These are phyloP conservation scores for Wickerhamomyces hampshirensis DNA, from an alignment of 805 yeast species.

Conservation along the genomic window DNA sequence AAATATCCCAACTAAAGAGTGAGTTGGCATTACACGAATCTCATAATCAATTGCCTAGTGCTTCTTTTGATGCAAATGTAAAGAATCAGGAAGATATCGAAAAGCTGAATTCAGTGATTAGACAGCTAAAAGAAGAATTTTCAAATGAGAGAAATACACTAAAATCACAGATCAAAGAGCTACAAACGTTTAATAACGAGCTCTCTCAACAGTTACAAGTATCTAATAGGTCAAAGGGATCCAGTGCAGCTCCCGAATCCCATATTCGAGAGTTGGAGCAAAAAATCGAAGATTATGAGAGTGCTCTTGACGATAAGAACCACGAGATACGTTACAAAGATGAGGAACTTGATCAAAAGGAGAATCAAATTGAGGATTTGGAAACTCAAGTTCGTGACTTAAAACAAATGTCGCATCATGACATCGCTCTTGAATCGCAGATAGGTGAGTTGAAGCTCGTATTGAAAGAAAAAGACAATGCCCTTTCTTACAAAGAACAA, in stretches of 20 bases:
- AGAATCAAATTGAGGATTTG: constrained; percentile 14
- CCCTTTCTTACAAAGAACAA: constrained; percentile 11
- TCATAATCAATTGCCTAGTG: neutral
- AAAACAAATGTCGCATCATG: constrained; percentile 10
- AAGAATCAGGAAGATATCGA: constrained; percentile 7
- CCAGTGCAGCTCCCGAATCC: constrained; percentile 13
- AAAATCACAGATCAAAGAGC: constrained; percentile 8
- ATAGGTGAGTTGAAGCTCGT: constrained; percentile 11
- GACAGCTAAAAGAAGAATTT: constrained; percentile 1
- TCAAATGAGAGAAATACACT: neutral
- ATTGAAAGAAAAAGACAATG: constrained; percentile 12
- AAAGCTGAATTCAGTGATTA: constrained; percentile 4
- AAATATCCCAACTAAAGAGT: constrained; percentile 19
- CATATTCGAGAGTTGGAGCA: constrained; percentile 17
- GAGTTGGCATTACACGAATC: constrained; percentile 8
- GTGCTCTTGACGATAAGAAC: constrained; percentile 11
- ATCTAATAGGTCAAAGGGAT: constrained; percentile 1
- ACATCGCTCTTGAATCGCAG: constrained; percentile 11
- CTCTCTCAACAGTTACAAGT: neutral
- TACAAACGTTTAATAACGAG: constrained; percentile 9
- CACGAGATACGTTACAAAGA: constrained; percentile 18
- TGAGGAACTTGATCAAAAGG: constrained; percentile 18
- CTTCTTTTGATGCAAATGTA: constrained; percentile 5
- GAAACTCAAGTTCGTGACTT: constrained; percentile 15
- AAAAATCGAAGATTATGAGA: constrained; percentile 13